Base-by-base conservation (phyloP, 2,329 filamentous ascomycete genomes). In the Cryoendolithus antarcticus region DNA sequence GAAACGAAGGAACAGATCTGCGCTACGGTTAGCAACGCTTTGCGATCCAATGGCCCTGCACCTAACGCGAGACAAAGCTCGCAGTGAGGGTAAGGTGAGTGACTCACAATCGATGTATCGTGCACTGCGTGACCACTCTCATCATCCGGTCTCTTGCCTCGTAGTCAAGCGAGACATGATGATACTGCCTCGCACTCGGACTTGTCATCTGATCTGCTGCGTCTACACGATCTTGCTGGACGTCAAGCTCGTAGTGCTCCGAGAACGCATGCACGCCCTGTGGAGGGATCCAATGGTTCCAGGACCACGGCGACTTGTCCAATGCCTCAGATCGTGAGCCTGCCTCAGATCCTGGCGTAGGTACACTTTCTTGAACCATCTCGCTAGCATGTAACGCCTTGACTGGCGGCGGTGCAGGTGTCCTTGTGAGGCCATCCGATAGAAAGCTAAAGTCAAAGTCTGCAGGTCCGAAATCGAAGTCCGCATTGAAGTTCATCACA, bases 1-100 rank as follows among this genome's bases (percentile, higher is more conserved):
- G 75, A 44, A 81, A 80, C 0, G 75, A 76, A 1, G 66, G 70
- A 24, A 69, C 72, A 15, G 74, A 68, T 43, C 44, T 10, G 44
- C 43, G 15, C 19, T 21, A 21, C 19, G 19, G 19, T 21, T 6
- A 21, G 19, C 19, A 21, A 21, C 19, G 19, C 19, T 21, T 21
- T 21, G 19, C 19, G 19, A 21, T 21, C 19, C 19, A 21, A 21
- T 6, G 19, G 6, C 19, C 19, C 19, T 4, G 19, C 19, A 21
- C 19, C 19, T 21, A 21, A 21, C 19, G 19, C 19, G 19, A 21
- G 19, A 21, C 19, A 21, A 21, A 21, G 19, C 19, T 21, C 19
- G 19, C 19, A 21, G 19, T 21, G 19, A 21, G 19, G 19, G 19
- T 21, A 21, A 21, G 19, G 19, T 21, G 19, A 21, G 6, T 21